phyloP scores from a whole-genome alignment of 768 basidiomycete genomes.

The Podaxis sp. region DNA sequence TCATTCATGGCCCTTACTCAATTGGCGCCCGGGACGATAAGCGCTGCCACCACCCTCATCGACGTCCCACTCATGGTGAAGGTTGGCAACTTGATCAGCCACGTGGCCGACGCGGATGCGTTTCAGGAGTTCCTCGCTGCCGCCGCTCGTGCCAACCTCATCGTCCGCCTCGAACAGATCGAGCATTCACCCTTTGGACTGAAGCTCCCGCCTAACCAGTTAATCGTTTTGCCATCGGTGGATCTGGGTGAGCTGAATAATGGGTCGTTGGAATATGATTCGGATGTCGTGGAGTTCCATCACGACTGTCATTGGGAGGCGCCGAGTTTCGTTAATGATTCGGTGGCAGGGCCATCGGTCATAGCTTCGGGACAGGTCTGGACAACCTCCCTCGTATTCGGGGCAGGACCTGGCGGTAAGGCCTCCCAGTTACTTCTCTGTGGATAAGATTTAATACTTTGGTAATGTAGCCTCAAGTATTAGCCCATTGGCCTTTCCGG shows the following conservation, averaged over 20 bases:
- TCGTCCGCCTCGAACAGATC: slow-evolving; percentile 9
- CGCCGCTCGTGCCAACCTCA: slow-evolving; percentile 7
- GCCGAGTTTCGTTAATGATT: background rate
- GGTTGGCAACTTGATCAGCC: background rate
- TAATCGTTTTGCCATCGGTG: background rate
- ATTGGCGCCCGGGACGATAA: slow-evolving; percentile 12
- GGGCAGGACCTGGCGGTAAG: background rate
- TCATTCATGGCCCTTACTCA: slow-evolving; percentile 6
- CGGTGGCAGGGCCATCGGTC: background rate
- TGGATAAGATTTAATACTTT: background rate
- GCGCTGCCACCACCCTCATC: slow-evolving; percentile 9
- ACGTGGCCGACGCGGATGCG: background rate
- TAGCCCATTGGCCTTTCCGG: background rate
- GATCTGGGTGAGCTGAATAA: background rate
- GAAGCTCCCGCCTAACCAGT: background rate
- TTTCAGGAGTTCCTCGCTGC: background rate
- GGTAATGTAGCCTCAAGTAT: slow-evolving; percentile 1
- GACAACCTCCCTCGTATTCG: background rate
- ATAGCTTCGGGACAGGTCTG: background rate
- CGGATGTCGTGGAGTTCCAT: slow-evolving; percentile 11
- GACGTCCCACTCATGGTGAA: background rate
- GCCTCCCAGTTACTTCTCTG: background rate
- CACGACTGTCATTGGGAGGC: slow-evolving; percentile 15
- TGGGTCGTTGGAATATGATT: slow-evolving; percentile 8
- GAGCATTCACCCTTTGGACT: slow-evolving; percentile 10